Evolutionary conservation across 2,329 filamentous ascomycete genomes (phyloP), one percentile per base, ranked within the genome.

Genomic region (Botrytis porri): DNA sequence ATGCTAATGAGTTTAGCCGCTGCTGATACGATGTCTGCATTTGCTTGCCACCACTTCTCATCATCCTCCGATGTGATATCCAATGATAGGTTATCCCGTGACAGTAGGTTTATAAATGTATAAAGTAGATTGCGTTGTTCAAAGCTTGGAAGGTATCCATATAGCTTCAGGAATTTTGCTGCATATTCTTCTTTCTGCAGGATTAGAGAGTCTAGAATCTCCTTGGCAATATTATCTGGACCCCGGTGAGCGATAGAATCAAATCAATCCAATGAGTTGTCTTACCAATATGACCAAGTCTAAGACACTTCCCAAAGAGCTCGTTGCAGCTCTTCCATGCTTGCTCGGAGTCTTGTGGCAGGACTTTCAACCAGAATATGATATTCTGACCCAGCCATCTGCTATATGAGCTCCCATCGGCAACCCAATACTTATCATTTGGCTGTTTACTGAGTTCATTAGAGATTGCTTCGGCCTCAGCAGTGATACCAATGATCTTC

Each of bases 1-100:
- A 79, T 77, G 64, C 83, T 82, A 32, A 94, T 82, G 29, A 92
- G 80, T 5, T 86, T 85, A 29, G 91, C 88, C 51, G 86, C 86
- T 6, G 89, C 89, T 59, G 87, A 86, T 22, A 94, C 83, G 1
- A 79, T 25, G n/a, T 65, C 63, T 16, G 74, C 71, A 74, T 81
- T 78, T 59, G 73, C 67, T 62, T 78, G 71, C 80, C 80, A 82
- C 80, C 80, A 82, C 4, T 74, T 35, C 54, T 75, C 64, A 72
- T 77, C 74, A 61, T 78, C 80, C 71, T 78, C 77, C 5, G 76
- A 76, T 51, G 74, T 77, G 51, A 78, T 70, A 41, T 71, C 54
- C 5, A 73, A 51, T 29, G 78, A 77, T 9, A 81, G 51, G 45
- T 78, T 75, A 16, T 77, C 70, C 73, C 73, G 78, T 29, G 80